Evolutionary conservation across 352 stramenopile species (phyloP).

Genomic region (Achlya hypogyna): DNA sequence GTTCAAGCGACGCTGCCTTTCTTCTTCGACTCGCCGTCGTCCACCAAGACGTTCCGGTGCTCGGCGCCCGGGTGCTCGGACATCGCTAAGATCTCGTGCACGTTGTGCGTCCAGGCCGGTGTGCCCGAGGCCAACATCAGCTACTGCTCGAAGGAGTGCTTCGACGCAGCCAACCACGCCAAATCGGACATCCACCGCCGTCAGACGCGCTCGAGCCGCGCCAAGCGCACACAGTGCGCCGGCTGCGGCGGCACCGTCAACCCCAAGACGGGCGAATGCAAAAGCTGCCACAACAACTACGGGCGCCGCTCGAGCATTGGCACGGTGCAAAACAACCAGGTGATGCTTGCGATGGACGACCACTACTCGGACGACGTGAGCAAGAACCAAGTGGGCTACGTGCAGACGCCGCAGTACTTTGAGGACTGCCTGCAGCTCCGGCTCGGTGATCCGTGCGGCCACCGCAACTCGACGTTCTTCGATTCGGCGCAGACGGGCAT

Average conservation of each 20-base stretch:
- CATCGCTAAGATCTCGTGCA: conserved; percentile 68
- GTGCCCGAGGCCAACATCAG: conserved; percentile 56
- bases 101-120: conserved; percentile 48
- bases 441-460: conserved; percentile 48
- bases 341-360: conserved; percentile 40
- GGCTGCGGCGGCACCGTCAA: conserved; percentile 59
- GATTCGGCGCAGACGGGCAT: conserved; percentile 61
- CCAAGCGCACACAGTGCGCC: conserved; percentile 49
- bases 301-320: conserved; percentile 13
- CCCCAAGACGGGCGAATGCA: conserved; percentile 50
- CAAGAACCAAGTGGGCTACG: conserved; percentile 63
- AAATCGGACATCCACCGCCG: conserved; percentile 56
- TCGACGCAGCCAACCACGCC: conserved; percentile 52
- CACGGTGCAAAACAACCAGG: conserved; percentile 31
- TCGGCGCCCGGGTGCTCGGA: conserved; percentile 49
- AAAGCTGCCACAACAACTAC: conserved; percentile 40
- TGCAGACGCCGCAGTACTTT: conserved; percentile 68
- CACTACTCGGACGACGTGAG: conserved; percentile 64
- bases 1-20: conserved; percentile 57
- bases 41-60: conserved; percentile 55
- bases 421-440: conserved; percentile 55
- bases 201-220: conserved; percentile 57
- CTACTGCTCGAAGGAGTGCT: conserved; percentile 76
- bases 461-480: conserved; percentile 67
- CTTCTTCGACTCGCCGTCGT: conserved; percentile 58